A percentile compares a stretch with the other conserved stretches of the same genome.
Conservation (phyloP, 495 filamentous ascomycete genomes). For the Aspergillus biplanus region DNA sequence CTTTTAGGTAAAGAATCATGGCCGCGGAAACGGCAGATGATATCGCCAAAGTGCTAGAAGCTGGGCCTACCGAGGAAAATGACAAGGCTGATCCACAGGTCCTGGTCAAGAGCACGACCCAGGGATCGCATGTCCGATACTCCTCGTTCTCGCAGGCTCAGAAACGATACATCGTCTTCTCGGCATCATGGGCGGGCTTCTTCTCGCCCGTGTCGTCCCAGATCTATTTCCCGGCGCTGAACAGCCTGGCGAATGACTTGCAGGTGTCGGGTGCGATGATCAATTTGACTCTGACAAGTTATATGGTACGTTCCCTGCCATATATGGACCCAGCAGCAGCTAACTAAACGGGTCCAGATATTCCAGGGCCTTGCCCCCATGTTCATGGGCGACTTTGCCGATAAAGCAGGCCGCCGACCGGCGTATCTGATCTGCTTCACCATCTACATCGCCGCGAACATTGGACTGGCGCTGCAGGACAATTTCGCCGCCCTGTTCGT, state of each 20-base stretch:
- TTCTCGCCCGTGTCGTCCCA: conserved; percentile 49
- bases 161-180: conserved; percentile 26
- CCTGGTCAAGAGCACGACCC: background rate
- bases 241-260: conserved; percentile 43
- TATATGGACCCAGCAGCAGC: background rate
- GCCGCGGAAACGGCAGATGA: background rate
- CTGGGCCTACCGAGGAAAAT: background rate
- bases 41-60: too few relatives aligned
- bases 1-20: background rate
- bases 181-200: conserved; percentile 35
- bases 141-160: conserved; percentile 15
- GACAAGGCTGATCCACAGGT: background rate
- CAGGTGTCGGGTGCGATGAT: conserved; percentile 43
- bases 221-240: conserved; percentile 54
- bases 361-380: conserved; percentile 56
- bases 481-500: conserved; percentile 52
- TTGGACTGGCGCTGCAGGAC: conserved; percentile 52
- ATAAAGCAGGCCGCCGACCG: conserved; percentile 51
- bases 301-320: conserved; percentile 38
- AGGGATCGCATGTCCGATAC: background rate
- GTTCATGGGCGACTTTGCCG: conserved; percentile 52
- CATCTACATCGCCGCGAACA: conserved; percentile 52
- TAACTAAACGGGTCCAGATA: conserved; percentile 18
- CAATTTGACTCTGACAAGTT: conserved; percentile 56
- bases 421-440: conserved; percentile 50